Percentiles rank a stretch among this genome's conserved stretches.
Conservation (phyloP, 768 basidiomycete species). For the Cystoderma amianthinum region DNA sequence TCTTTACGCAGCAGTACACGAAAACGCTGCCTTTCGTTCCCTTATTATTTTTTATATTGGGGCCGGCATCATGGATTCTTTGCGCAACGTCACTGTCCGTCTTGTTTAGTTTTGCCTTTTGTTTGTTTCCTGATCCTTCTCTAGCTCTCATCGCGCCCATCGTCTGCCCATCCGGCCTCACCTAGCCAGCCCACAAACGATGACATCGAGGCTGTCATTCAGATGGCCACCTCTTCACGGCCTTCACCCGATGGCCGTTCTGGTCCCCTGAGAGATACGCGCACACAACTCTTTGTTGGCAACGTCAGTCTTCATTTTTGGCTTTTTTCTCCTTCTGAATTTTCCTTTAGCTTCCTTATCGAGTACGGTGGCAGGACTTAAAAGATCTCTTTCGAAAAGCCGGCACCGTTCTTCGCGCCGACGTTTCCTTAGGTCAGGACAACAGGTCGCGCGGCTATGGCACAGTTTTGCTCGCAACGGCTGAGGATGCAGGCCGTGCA, state of each 20-base stretch:
- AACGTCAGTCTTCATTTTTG: constrained; percentile 55
- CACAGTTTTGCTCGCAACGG: constrained; percentile 89
- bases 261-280: constrained; percentile 65
- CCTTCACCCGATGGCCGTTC: constrained; percentile 39
- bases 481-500: constrained; percentile 90
- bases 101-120: not conserved
- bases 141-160: not conserved
- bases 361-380: constrained; percentile 98
- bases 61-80: too few relatives aligned
- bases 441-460: constrained; percentile 93
- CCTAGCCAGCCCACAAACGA: constrained; percentile 49
- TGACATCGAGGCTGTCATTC: constrained; percentile 90
- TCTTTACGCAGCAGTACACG: too few relatives aligned
- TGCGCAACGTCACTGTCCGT: too few relatives aligned
- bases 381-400: constrained; percentile 96
- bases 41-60: too few relatives aligned
- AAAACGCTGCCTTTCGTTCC: too few relatives aligned
- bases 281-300: constrained; percentile 93
- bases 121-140: not conserved
- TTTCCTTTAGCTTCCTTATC: constrained; percentile 73
- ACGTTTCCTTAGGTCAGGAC: constrained; percentile 76
- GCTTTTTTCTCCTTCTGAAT: constrained; percentile 4
- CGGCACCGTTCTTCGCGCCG: constrained; percentile 80
- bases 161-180: not conserved
- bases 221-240: constrained; percentile 78